Evolutionary conservation across 78 protist species (phyloP).

Genomic region (Dictyostelium capitatum): DNA sequence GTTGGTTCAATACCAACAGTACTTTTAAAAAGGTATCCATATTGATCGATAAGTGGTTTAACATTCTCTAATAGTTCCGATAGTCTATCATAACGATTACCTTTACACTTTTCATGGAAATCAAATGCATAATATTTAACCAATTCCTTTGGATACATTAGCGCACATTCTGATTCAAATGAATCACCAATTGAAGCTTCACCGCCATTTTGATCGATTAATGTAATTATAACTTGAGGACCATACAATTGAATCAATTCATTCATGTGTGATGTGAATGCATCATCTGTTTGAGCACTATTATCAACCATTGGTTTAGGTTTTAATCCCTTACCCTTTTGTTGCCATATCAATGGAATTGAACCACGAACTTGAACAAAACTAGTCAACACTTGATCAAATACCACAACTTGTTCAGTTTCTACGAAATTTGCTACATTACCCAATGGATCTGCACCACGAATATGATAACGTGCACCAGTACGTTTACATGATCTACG

Average conservation of each 20-base stretch:
- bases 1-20: constrained; percentile 6
- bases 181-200: constrained; percentile 78
- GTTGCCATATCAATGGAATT: constrained; percentile 83
- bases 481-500: constrained; percentile 83
- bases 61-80: constrained; percentile 23
- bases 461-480: constrained; percentile 76
- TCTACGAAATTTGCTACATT: constrained; percentile 87
- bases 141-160: not conserved
- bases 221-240: constrained; percentile 40
- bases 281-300: constrained; percentile 40
- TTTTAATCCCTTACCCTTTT: constrained; percentile 71
- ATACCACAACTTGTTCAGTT: constrained; percentile 77
- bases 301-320: constrained; percentile 66
- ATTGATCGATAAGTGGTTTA: constrained; percentile 37
- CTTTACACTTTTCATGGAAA: constrained; percentile 81
- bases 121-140: constrained; percentile 75
- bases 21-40: constrained; percentile 36
- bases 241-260: constrained; percentile 74
- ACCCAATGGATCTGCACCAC: constrained; percentile 86
- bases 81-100: constrained; percentile 64
- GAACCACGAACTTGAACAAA: constrained; percentile 80
- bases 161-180: constrained; percentile 36
- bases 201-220: constrained; percentile 82
- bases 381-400: constrained; percentile 59
- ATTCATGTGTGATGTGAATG: constrained; percentile 71